Evolutionary conservation across 2,329 filamentous ascomycete species (phyloP).

Genomic region (Fusarium sp.): DNA sequence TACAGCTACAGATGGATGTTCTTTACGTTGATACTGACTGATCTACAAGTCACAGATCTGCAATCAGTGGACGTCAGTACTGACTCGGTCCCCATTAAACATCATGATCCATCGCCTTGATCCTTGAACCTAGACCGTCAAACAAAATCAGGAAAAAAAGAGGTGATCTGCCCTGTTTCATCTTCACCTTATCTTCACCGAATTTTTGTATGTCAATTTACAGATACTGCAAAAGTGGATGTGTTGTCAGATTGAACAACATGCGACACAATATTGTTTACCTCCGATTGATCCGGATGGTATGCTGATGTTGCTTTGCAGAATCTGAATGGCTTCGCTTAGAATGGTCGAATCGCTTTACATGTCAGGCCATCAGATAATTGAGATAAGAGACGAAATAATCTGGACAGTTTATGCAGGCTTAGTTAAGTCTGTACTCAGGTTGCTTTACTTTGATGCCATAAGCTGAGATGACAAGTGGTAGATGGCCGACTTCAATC

Average conservation of each 20-base stretch:
- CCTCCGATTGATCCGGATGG: constrained; percentile 37
- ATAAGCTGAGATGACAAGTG: background rate
- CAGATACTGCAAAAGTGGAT: background rate
- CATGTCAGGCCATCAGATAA: too few species aligned
- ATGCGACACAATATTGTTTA: constrained; percentile 6
- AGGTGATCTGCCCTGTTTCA: constrained; percentile 12
- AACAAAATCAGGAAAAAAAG: constrained; percentile 15
- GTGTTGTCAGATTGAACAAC: constrained; percentile 2
- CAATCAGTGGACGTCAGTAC: constrained; percentile 2
- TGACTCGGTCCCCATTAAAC: constrained; percentile 20
- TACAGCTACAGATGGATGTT: too few species aligned
- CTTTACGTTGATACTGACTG: too few species aligned
- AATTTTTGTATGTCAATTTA: background rate
- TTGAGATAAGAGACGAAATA: background rate
- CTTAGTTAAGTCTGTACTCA: rapidly evolving
- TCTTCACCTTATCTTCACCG: background rate
- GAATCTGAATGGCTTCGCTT: background rate
- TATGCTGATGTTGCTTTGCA: background rate
- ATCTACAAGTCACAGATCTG: constrained; percentile 16
- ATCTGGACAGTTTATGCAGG: background rate
- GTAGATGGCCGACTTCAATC: background rate
- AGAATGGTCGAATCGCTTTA: background rate
- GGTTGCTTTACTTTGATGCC: background rate
- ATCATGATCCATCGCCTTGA: constrained; percentile 26
- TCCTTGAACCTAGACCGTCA: constrained; percentile 12